Evolutionary conservation across 352 stramenopile species (phyloP).

Genomic region (Phytophthora hybrid): DNA sequence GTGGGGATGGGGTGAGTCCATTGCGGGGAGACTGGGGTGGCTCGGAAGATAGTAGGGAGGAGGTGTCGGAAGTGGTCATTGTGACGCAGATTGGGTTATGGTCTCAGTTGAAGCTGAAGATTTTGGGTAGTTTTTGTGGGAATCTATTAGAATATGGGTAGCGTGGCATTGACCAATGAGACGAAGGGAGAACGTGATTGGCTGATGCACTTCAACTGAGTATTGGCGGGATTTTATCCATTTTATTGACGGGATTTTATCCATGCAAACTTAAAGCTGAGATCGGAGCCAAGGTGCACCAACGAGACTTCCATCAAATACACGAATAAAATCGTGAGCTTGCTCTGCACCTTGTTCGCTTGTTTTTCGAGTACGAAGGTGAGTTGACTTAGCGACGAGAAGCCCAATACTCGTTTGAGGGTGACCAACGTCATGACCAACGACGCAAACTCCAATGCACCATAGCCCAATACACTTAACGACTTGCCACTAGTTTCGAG

Average conservation of each 20-base stretch:
- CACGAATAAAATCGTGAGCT: not conserved
- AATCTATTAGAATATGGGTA: too few species aligned
- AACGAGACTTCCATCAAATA: not conserved
- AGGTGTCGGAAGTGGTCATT: not conserved
- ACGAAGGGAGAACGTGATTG: not conserved
- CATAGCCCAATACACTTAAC: not conserved
- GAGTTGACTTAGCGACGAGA: not conserved
- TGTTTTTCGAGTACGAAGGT: not conserved
- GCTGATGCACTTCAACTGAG: not conserved
- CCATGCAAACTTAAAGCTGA: not conserved
- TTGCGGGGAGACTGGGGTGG: not conserved
- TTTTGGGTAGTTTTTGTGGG: not conserved
- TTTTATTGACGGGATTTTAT: not conserved
- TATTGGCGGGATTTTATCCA: not conserved
- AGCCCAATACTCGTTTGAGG: not conserved
- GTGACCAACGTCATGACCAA: not conserved
- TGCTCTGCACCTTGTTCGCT: not conserved
- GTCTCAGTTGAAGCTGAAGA: not conserved
- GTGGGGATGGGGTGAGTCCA: not conserved
- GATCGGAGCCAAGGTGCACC: not conserved
- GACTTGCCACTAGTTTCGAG: not conserved
- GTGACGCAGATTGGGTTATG: not conserved
- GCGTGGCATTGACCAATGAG: not conserved
- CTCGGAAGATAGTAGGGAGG: not conserved
- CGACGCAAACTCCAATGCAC: not conserved